Evolutionary conservation across 2,329 filamentous ascomycete genomes (phyloP).

Genomic region (Aspergillus transmontanensis): DNA sequence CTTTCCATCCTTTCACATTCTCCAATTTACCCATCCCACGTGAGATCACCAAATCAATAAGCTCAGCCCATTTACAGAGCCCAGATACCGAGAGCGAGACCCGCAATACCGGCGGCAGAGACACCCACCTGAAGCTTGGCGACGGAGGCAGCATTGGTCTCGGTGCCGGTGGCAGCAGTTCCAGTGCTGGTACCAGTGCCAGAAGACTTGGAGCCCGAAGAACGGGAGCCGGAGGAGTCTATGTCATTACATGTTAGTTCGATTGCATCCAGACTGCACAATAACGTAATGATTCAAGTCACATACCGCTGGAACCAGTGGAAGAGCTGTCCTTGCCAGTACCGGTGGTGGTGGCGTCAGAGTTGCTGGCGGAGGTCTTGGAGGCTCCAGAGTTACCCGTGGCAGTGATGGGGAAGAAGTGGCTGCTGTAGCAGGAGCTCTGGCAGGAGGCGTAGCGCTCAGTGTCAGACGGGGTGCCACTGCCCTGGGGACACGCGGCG

Average conservation of each 20-base stretch:
- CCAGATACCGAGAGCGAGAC: slow-evolving; percentile 39
- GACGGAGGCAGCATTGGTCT: slow-evolving; percentile 29
- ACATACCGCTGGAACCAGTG: slow-evolving; percentile 20
- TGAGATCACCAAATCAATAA: neutral
- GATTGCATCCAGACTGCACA: neutral
- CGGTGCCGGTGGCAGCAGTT: slow-evolving; percentile 17
- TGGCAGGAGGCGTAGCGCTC: slow-evolving; percentile 52
- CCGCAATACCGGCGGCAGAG: slow-evolving; percentile 38
- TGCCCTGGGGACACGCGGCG: slow-evolving; percentile 56
- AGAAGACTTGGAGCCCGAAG: slow-evolving; percentile 8
- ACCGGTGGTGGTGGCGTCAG: slow-evolving; percentile 15
- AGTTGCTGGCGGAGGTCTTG: slow-evolving; percentile 21
- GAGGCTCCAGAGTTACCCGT: slow-evolving; percentile 23
- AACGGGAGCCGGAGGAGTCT: slow-evolving; percentile 10
- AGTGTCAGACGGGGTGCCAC: slow-evolving; percentile 50
- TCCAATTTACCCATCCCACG: neutral
- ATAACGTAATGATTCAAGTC: neutral
- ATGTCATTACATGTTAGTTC: neutral
- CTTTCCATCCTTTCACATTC: slow-evolving; percentile 10
- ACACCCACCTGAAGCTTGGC: slow-evolving; percentile 32
- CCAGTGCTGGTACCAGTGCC: slow-evolving; percentile 19
- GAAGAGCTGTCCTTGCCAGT: slow-evolving; percentile 16
- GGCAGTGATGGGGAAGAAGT: slow-evolving; percentile 47
- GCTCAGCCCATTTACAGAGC: slow-evolving; percentile 33
- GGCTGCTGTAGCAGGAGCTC: slow-evolving; percentile 51